These are phyloP conservation scores for Metarhizium humberi DNA, from an alignment of 2,329 filamentous ascomycete genomes.

Conservation along the genomic window DNA sequence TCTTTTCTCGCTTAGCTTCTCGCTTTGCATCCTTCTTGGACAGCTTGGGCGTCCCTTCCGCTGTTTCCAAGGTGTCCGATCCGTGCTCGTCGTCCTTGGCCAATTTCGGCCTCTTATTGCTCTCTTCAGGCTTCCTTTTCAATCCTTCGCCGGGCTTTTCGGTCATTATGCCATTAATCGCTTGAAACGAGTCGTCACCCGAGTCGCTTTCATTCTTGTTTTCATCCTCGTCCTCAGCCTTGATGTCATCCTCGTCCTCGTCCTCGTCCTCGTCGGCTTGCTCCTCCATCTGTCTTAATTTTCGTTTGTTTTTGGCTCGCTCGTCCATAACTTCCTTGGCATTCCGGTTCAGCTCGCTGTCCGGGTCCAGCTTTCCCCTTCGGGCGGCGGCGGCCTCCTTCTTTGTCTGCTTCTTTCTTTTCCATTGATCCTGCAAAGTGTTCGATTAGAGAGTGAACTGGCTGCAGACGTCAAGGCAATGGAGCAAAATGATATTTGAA, in stretches of 20 bases:
- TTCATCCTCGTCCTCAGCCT: conserved; percentile 25
- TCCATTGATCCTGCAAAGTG: conserved; percentile 69
- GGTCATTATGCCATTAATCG: conserved; percentile 43
- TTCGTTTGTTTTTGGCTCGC: conserved; percentile 66
- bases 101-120: conserved; percentile 48
- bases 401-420: conserved; percentile 90
- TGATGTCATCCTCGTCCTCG: conserved; percentile 26
- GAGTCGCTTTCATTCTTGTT: too few relatives aligned
- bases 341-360: conserved; percentile 67
- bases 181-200: conserved; percentile 22
- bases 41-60: conserved; percentile 37
- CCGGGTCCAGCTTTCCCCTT: conserved; percentile 82
- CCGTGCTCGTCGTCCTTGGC: conserved; percentile 18
- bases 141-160: conserved; percentile 58
- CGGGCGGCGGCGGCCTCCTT: conserved; percentile 75
- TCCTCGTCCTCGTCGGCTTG: conserved; percentile 26
- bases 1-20: conserved; percentile 36
- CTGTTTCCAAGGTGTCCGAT: conserved; percentile 22
- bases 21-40: conserved; percentile 48
- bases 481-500: background rate
- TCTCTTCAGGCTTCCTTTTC: conserved; percentile 34
- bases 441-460: background rate
- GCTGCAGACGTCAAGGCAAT: background rate
- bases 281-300: conserved; percentile 56
- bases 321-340: conserved; percentile 93